Evolutionary conservation across 495 filamentous ascomycete genomes (phyloP).

Genomic region (Penicillium ochrochloron): DNA sequence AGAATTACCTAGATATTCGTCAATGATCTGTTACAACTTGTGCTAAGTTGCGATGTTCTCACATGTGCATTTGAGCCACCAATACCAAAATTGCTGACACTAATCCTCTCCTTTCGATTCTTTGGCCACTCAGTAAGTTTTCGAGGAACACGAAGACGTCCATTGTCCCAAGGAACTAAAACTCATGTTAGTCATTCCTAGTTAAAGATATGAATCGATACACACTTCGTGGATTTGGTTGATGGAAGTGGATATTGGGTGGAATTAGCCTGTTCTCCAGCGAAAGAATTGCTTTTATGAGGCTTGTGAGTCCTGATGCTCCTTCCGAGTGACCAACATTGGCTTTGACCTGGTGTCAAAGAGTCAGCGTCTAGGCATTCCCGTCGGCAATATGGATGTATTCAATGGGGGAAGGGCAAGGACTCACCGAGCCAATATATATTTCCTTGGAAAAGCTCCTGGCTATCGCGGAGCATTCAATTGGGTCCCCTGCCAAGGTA

Average conservation of each 20-base stretch:
- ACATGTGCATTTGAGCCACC: slow-evolving; percentile 11
- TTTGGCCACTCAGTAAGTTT: slow-evolving; percentile 4
- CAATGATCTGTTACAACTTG: neutral
- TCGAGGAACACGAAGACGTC: neutral
- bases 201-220: neutral
- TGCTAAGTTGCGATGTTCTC: neutral
- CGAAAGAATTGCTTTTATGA: slow-evolving; percentile 1
- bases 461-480: slow-evolving; percentile 28
- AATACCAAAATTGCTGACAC: slow-evolving; percentile 2
- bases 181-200: neutral
- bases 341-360: neutral
- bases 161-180: slow-evolving; percentile 4
- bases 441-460: slow-evolving; percentile 13
- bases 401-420: neutral
- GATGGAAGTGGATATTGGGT: slow-evolving; percentile 7
- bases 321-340: slow-evolving; percentile 9
- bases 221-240: slow-evolving; percentile 7
- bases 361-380: neutral
- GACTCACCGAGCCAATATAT: slow-evolving; percentile 10
- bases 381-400: neutral
- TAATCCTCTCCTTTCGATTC: neutral
- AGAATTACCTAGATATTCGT: neutral
- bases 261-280: slow-evolving; percentile 1
- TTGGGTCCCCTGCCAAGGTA: slow-evolving; percentile 41
- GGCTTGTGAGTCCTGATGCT: slow-evolving; percentile 3